Conservation (phyloP, 768 basidiomycete genomes). For the Lactifluus subvellereus region DNA sequence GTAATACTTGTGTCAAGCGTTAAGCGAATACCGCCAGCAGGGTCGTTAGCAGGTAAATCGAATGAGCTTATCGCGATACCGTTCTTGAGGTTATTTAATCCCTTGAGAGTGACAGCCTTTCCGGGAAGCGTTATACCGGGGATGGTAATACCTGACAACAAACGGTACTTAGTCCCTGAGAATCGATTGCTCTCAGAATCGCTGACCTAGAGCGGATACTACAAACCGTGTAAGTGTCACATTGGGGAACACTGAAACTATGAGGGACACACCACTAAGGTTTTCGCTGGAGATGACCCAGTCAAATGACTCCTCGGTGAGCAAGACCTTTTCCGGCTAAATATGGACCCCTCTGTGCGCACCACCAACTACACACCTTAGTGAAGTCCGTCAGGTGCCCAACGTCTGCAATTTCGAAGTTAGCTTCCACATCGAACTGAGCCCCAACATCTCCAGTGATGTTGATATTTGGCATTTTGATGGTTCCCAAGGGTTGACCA, state of each 20-base stretch:
- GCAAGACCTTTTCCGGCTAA: conserved; percentile 36
- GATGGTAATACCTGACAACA: conserved; percentile 47
- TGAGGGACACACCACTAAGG: conserved; percentile 42
- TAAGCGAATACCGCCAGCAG: conserved; percentile 63
- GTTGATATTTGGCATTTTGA: conserved; percentile 55
- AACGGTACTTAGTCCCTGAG: neutral
- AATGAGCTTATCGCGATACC: conserved; percentile 62
- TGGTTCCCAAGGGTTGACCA: conserved; percentile 49
- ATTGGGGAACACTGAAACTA: no score
- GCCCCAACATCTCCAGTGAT: conserved; percentile 61
- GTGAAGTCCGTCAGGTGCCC: conserved; percentile 58
- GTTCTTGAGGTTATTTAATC: conserved; percentile 61
- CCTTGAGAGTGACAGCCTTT: conserved; percentile 59
- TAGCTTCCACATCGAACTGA: conserved; percentile 45
- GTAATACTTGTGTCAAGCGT: conserved; percentile 53
- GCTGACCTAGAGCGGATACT: conserved; percentile 54
- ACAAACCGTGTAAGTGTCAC: neutral
- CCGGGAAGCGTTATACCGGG: conserved; percentile 47
- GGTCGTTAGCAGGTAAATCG: conserved; percentile 65
- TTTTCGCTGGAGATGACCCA: conserved; percentile 66
- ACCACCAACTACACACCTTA: conserved; percentile 35
- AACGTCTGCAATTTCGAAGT: conserved; percentile 54
- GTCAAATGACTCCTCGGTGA: conserved; percentile 59
- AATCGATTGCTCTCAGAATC: neutral
- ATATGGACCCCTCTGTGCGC: neutral